Evolutionary conservation across 2,329 filamentous ascomycete genomes (phyloP).

Genomic region (Clonostachys solani): DNA sequence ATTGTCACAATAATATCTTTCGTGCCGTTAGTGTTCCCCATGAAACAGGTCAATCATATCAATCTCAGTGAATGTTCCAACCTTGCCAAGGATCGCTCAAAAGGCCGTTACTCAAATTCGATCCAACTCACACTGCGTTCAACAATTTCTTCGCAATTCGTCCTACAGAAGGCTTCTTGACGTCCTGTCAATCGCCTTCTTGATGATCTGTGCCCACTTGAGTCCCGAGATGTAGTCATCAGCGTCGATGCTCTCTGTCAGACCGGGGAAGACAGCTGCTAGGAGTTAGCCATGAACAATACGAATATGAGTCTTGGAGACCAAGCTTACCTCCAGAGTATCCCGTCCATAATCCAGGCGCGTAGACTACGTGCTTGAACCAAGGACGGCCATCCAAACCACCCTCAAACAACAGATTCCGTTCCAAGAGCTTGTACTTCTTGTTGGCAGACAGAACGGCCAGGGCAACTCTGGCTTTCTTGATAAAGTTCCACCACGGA

Average conservation of each 20-base stretch:
- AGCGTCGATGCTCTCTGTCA: conserved; percentile 58
- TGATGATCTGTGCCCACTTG: conserved; percentile 57
- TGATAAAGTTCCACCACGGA: conserved; percentile 77
- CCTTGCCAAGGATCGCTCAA: no score
- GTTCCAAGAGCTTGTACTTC: conserved; percentile 81
- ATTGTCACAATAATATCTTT: no score
- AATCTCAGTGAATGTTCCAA: no score
- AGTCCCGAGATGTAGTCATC: conserved; percentile 53
- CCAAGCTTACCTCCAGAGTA: conserved; percentile 67
- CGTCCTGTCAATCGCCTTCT: conserved; percentile 42
- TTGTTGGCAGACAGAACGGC: conserved; percentile 66
- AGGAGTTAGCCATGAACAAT: background rate
- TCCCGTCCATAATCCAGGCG: conserved; percentile 86
- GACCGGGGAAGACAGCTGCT: conserved; percentile 57
- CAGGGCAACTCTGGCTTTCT: conserved; percentile 59
- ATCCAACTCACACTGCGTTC: no score
- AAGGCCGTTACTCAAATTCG: no score
- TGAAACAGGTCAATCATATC: no score
- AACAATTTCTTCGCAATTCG: background rate
- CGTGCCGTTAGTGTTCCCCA: no score
- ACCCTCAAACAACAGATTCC: conserved; percentile 69
- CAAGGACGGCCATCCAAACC: conserved; percentile 77
- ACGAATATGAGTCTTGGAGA: background rate
- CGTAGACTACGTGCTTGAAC: conserved; percentile 96
- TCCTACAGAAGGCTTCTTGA: conserved; percentile 24